A percentile compares a stretch with the other conserved stretches of the same genome.
These are phyloP conservation scores for Picea mariana DNA, from an alignment of 83 land plant species.

Conservation along the genomic window DNA sequence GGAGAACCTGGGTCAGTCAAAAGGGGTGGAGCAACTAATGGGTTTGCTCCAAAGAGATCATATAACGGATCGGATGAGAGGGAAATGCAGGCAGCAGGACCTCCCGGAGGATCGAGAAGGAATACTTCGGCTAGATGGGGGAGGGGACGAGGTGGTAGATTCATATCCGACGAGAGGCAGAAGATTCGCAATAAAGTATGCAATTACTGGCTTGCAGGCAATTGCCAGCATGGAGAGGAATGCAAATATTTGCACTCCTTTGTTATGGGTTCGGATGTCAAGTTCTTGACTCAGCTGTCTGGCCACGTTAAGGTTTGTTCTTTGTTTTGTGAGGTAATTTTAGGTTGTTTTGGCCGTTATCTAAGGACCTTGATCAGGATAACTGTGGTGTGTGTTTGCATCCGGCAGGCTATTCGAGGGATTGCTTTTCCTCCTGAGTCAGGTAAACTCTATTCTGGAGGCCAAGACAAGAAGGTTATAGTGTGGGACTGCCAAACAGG, in stretches of 20 bases:
- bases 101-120: slow-evolving; percentile 19
- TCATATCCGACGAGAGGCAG: slow-evolving; percentile 5
- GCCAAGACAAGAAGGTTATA: slow-evolving; percentile 80
- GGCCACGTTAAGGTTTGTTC: slow-evolving; percentile 82
- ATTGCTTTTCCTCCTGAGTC: slow-evolving; percentile 79
- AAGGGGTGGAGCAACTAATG: neutral
- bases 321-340: neutral
- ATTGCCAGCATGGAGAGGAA: slow-evolving; percentile 65
- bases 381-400: neutral
- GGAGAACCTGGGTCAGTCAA: slow-evolving; percentile 28
- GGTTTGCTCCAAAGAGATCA: slow-evolving; percentile 24
- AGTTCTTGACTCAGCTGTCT: slow-evolving; percentile 62
- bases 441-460: slow-evolving; percentile 87
- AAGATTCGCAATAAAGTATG: slow-evolving; percentile 52
- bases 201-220: slow-evolving; percentile 66
- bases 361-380: neutral
- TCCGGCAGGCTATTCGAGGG: slow-evolving; percentile 70
- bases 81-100: slow-evolving; percentile 12
- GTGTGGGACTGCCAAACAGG: slow-evolving; percentile 95
- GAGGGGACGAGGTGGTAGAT: slow-evolving; percentile 26
- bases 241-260: slow-evolving; percentile 83
- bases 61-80: slow-evolving; percentile 12
- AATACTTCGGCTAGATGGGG: slow-evolving; percentile 27
- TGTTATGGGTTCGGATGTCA: slow-evolving; percentile 55
- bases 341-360: slow-evolving; percentile 1